Conservation (phyloP, 2,329 filamentous ascomycete species). For the Penicillium sp. region DNA sequence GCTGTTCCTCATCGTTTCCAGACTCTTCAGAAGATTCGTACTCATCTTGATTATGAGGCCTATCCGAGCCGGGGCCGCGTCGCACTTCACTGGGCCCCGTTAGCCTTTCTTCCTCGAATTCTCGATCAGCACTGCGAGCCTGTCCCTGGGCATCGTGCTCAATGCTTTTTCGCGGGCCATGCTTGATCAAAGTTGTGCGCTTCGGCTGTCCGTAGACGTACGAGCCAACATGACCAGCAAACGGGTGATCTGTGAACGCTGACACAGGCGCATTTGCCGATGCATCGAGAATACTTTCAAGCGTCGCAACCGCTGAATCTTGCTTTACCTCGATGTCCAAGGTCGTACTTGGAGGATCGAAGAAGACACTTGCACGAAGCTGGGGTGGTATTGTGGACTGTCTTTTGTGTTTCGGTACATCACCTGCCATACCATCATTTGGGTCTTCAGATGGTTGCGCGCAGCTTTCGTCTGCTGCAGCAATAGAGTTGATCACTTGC, state of each 20-base stretch:
- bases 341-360: slow-evolving; percentile 60
- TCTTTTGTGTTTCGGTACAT: slow-evolving; percentile 20
- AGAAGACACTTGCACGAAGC: slow-evolving; percentile 84
- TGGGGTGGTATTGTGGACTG: slow-evolving; percentile 66
- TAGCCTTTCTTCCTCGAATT: slow-evolving; percentile 1
- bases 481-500: slow-evolving; percentile 63
- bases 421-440: slow-evolving; percentile 14
- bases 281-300: slow-evolving; percentile 88
- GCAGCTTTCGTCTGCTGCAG: slow-evolving; percentile 49
- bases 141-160: slow-evolving; percentile 28
- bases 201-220: slow-evolving; percentile 63
- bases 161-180: slow-evolving; percentile 25
- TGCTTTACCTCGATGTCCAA: slow-evolving; percentile 57
- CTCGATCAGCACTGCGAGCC: slow-evolving; percentile 8
- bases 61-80: slow-evolving; percentile 10
- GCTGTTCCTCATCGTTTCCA: slow-evolving; percentile 7
- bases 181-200: slow-evolving; percentile 24
- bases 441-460: slow-evolving; percentile 41
- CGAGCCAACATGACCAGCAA: slow-evolving; percentile 66
- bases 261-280: slow-evolving; percentile 80
- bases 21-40: slow-evolving; percentile 4
- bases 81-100: too few species aligned
- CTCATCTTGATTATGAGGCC: slow-evolving; percentile 15
- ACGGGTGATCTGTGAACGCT: slow-evolving; percentile 85
- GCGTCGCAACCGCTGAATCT: slow-evolving; percentile 77